These are phyloP conservation scores for Endocladia muricata DNA, from an alignment of 31 red algal genomes.

Conservation along the genomic window DNA sequence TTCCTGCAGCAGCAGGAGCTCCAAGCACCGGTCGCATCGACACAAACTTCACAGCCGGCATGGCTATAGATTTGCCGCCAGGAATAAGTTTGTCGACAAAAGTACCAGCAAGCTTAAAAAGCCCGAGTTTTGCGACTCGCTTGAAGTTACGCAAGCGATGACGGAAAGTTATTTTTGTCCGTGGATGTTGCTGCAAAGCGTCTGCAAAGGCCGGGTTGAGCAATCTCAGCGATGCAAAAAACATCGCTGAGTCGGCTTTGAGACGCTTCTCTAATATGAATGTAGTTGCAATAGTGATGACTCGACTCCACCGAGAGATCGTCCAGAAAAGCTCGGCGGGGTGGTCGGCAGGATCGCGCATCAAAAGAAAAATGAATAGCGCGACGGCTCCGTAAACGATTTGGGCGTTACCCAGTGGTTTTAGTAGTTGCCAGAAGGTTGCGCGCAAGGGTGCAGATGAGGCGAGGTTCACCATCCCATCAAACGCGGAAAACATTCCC, in stretches of 20 bases:
- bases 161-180: slow-evolving; percentile 11
- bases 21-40: slow-evolving; percentile 73
- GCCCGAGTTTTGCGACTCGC: slow-evolving; percentile 43
- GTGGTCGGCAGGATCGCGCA: slow-evolving; percentile 41
- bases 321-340: slow-evolving; percentile 55
- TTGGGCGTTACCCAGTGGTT: slow-evolving; percentile 49
- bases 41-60: slow-evolving; percentile 63
- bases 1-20: slow-evolving; percentile 22
- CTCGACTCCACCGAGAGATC: slow-evolving; percentile 60
- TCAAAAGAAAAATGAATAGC: slow-evolving; percentile 43
- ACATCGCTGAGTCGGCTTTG: slow-evolving; percentile 33
- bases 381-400: slow-evolving; percentile 24
- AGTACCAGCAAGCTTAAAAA: slow-evolving; percentile 36
- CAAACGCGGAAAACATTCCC: slow-evolving; percentile 48
- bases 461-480: slow-evolving; percentile 52
- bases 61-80: slow-evolving; percentile 41
- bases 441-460: slow-evolving; percentile 22
- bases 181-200: slow-evolving; percentile 11
- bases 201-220: slow-evolving; percentile 50
- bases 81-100: slow-evolving; percentile 44
- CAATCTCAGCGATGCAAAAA: slow-evolving; percentile 50
- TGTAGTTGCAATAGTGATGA: slow-evolving; percentile 43
- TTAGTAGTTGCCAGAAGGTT: slow-evolving; percentile 38
- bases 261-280: slow-evolving; percentile 39
- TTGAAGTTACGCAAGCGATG: slow-evolving; percentile 22